phyloP scores from a whole-genome alignment of 2,329 filamentous ascomycete species.

The Didymella keratinophila region DNA sequence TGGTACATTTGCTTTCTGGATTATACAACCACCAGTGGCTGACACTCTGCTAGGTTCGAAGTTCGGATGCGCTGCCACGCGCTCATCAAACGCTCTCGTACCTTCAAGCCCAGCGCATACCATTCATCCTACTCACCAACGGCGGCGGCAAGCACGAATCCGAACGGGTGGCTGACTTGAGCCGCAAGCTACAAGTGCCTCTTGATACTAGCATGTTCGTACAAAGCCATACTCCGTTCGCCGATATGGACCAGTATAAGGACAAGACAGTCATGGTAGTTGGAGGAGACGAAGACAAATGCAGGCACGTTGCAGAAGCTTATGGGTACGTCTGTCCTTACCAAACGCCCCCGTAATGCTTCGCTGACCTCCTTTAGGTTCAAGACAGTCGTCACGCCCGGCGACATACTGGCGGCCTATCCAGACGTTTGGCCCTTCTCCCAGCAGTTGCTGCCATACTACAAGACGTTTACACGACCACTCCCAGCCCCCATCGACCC shows the following conservation, averaged over 20 bases:
- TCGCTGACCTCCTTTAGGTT: slow-evolving; percentile 32
- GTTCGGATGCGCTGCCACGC: slow-evolving; percentile 78
- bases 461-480: slow-evolving; percentile 64
- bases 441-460: slow-evolving; percentile 68
- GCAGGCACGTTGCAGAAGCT: slow-evolving; percentile 75
- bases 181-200: slow-evolving; percentile 68
- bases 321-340: slow-evolving; percentile 37
- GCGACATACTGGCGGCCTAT: slow-evolving; percentile 78
- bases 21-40: not conserved
- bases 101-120: slow-evolving; percentile 77
- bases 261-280: slow-evolving; percentile 61
- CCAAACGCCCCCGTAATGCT: not conserved
- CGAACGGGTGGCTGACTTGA: slow-evolving; percentile 75
- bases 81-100: slow-evolving; percentile 76
- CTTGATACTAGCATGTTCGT: slow-evolving; percentile 77
- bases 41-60: slow-evolving; percentile 57
- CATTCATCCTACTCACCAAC: slow-evolving; percentile 95
- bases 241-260: slow-evolving; percentile 67
- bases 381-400: slow-evolving; percentile 81
- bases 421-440: slow-evolving; percentile 86
- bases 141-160: slow-evolving; percentile 86
- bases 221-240: slow-evolving; percentile 90
- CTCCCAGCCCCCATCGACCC: slow-evolving; percentile 62
- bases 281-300: slow-evolving; percentile 62
- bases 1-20: slow-evolving; percentile 61